These are phyloP conservation scores for Diaporthe australafricana DNA, from an alignment of 2,329 filamentous ascomycete genomes.

Conservation along the genomic window DNA sequence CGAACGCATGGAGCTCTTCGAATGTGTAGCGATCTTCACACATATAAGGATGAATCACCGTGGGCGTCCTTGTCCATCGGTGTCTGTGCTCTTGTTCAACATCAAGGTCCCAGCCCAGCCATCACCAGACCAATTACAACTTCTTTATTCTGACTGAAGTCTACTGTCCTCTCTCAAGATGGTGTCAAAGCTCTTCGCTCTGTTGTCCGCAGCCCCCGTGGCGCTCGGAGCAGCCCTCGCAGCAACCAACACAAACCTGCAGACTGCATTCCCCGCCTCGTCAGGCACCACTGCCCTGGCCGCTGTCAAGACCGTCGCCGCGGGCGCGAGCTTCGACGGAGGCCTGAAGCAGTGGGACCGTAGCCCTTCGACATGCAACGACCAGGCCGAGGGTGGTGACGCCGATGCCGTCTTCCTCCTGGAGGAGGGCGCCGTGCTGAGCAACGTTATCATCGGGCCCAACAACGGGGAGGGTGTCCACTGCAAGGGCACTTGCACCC, in stretches of 20 bases:
- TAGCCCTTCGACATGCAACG: slow-evolving; percentile 30
- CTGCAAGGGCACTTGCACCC: slow-evolving; percentile 58
- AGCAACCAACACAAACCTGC: slow-evolving; percentile 20
- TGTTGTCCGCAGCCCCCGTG: slow-evolving; percentile 11
- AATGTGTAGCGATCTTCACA: background rate
- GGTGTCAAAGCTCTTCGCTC: slow-evolving; percentile 3
- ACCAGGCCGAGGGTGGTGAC: slow-evolving; percentile 41
- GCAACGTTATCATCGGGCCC: slow-evolving; percentile 63
- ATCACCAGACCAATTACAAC: background rate
- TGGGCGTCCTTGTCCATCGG: background rate
- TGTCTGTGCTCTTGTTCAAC: background rate
- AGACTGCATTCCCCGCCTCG: slow-evolving; percentile 49
- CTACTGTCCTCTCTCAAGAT: background rate
- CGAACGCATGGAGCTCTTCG: background rate
- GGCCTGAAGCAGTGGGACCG: slow-evolving; percentile 48
- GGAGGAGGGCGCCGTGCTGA: slow-evolving; percentile 59
- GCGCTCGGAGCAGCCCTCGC: slow-evolving; percentile 16
- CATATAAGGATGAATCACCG: background rate
- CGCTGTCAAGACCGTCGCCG: slow-evolving; percentile 45
- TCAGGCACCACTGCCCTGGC: slow-evolving; percentile 51
- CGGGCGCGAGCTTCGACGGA: slow-evolving; percentile 53
- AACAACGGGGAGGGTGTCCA: slow-evolving; percentile 61
- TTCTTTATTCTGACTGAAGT: background rate
- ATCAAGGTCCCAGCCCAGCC: background rate
- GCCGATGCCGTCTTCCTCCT: slow-evolving; percentile 61